These are phyloP conservation scores for Boletus reticuloceps DNA, from an alignment of 768 basidiomycete species.

Conservation along the genomic window DNA sequence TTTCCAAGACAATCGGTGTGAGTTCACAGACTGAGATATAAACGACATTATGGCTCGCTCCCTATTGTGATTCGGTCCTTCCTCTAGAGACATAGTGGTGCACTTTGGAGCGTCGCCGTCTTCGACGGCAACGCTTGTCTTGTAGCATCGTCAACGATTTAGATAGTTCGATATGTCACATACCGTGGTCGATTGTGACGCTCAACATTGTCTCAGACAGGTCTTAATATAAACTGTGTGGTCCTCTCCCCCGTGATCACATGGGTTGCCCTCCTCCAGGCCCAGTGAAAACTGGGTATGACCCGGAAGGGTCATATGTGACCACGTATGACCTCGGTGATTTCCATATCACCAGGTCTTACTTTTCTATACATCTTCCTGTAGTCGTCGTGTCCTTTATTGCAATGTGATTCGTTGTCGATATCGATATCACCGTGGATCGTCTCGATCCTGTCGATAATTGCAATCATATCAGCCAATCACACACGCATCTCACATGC, in stretches of 20 bases:
- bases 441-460: too few relatives aligned
- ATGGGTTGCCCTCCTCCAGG: constrained; percentile 6
- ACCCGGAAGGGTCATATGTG: too few relatives aligned
- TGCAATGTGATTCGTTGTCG: too few relatives aligned
- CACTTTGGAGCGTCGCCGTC: background rate
- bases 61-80: background rate
- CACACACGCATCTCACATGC: too few relatives aligned
- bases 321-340: too few relatives aligned
- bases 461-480: too few relatives aligned
- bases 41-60: background rate
- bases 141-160: background rate
- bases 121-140: background rate
- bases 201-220: background rate
- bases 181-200: background rate
- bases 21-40: background rate
- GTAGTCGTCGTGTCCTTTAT: too few relatives aligned
- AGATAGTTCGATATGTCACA: background rate
- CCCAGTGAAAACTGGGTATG: too few relatives aligned
- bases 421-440: too few relatives aligned
- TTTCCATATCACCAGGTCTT: too few relatives aligned
- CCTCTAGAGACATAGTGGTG: background rate
- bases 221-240: too few relatives aligned
- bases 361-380: too few relatives aligned
- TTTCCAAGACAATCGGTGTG: background rate
- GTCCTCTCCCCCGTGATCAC: constrained; percentile 4